Base-by-base conservation (phyloP, 2,329 filamentous ascomycete genomes). In the Westerdykella sp. region DNA sequence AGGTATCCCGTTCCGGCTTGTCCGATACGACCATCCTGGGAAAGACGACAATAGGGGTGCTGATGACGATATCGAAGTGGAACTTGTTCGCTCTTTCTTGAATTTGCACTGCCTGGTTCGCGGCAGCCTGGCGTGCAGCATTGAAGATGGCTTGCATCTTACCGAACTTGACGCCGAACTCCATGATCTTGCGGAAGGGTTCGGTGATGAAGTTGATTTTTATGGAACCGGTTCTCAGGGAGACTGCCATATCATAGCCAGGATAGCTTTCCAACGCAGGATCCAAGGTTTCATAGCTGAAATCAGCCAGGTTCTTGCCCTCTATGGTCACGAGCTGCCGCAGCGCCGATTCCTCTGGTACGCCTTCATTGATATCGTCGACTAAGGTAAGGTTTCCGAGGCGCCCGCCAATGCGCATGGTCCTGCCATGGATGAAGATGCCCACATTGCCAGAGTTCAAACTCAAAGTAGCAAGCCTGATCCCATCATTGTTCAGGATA, bases 121-220 rank as follows among this genome's bases (percentile, higher is more conserved):
- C 87, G 2, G 94, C 93, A 32, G 91, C 94, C 67, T 95, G 88
- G 28, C 94, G 81, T 11, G 94, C 93, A 34, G 93, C 91, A 61
- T 99, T 98, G 73, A 95, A 98, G 41, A 98, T 85, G 16, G 93
- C 91, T 68, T 98, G 93, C 93, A 99, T 99, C 69, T 95, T 95
- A 47, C 94, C 93, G 65, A 99, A 99, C 59, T 98, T 98, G 65
- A 99, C 89, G 35, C 95, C 75, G 67, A 98, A 99, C 54, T 94
- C 87, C 67, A 98, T 87, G 51, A 99, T 97, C 69, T 97, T 97
- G 41, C 93, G 82, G 73, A 97, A 96, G 0, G 93, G 93, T 65
- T 98, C 94, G 48, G 96, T 91, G 4, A 97, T 72, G 64, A 99
- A 98, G 64, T 96, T 97, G 62, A 98, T 76, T 69, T 95, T 97